Percentiles rank a stretch among this genome's conserved stretches.
Evolutionary conservation across 2,329 filamentous ascomycete species (phyloP).

Genomic region (Lasiodiplodia citricola): DNA sequence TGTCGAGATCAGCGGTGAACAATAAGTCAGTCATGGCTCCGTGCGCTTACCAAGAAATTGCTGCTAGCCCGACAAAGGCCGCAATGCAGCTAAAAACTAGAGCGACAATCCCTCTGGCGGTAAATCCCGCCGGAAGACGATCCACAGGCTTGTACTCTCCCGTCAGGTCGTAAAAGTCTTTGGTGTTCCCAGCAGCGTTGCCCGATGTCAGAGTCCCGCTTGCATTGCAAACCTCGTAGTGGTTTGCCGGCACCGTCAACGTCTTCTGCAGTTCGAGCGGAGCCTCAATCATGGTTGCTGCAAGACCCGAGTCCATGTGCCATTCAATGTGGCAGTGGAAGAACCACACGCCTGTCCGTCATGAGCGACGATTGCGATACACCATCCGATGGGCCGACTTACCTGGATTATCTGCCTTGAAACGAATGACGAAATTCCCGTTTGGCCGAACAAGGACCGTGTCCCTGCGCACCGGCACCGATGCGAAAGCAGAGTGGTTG

Average conservation of each 20-base stretch:
- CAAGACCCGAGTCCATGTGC: slow-evolving; percentile 59
- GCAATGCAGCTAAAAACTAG: too few species aligned
- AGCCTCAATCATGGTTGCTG: slow-evolving; percentile 58
- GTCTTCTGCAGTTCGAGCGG: slow-evolving; percentile 58
- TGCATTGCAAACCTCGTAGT: slow-evolving; percentile 61
- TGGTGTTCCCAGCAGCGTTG: slow-evolving; percentile 76
- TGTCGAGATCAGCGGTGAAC: too few species aligned
- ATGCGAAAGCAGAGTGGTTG: slow-evolving; percentile 40
- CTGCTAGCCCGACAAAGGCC: too few species aligned
- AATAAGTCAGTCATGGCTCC: too few species aligned
- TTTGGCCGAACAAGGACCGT: slow-evolving; percentile 60
- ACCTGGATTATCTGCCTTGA: slow-evolving; percentile 60
- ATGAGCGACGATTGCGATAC: background rate
- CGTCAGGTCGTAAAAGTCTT: slow-evolving; percentile 61
- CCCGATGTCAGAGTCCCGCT: slow-evolving; percentile 60
- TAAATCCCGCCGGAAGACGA: too few species aligned
- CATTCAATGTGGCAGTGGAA: slow-evolving; percentile 37
- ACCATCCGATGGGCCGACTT: background rate
- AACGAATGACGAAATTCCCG: slow-evolving; percentile 61
- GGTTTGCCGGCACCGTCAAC: slow-evolving; percentile 64
- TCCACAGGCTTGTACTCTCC: slow-evolving; percentile 40
- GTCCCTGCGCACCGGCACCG: slow-evolving; percentile 54
- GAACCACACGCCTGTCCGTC: slow-evolving; percentile 35
- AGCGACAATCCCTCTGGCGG: too few species aligned
- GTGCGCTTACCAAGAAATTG: too few species aligned